Percentiles rank a stretch among this genome's conserved stretches.
Evolutionary conservation across 345 rosid genomes (phyloP).

Genomic region (Viola odorata): DNA sequence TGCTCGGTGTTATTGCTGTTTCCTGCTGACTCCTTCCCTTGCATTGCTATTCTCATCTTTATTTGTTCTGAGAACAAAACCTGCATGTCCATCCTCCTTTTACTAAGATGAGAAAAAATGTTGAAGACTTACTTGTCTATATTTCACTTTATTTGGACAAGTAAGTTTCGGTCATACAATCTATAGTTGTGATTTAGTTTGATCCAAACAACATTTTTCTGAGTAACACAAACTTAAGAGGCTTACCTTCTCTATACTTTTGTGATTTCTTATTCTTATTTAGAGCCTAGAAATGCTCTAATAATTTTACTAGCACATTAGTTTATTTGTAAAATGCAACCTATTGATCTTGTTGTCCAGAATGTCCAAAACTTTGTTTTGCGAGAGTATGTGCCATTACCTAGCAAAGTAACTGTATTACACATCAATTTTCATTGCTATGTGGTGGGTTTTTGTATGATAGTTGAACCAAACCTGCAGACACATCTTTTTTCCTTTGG

Average conservation of each 20-base stretch:
- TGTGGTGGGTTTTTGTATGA: too few species aligned
- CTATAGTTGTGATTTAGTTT: slow-evolving; percentile 1
- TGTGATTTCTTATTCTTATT: neutral
- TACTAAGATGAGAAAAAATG: slow-evolving; percentile 1
- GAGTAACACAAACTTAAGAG: neutral
- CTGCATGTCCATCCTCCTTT: slow-evolving; percentile 31
- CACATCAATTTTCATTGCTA: too few species aligned
- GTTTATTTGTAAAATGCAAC: too few species aligned
- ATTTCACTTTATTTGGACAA: neutral
- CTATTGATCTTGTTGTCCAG: too few species aligned
- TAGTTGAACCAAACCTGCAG: too few species aligned
- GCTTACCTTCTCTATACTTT: neutral
- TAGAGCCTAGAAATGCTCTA: neutral
- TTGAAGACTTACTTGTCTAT: neutral
- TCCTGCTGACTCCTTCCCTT: slow-evolving; percentile 42
- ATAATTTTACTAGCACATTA: too few species aligned
- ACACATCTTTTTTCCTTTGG: too few species aligned
- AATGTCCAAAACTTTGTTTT: too few species aligned
- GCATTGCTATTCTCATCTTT: slow-evolving; percentile 66
- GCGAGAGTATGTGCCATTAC: too few species aligned
- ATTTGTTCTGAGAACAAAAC: slow-evolving; percentile 74
- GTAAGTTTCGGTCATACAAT: neutral
- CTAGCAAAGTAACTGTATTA: too few species aligned
- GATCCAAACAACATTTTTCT: neutral
- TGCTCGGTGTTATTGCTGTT: slow-evolving; percentile 35